Base-by-base conservation (phyloP, 208 protist species). In the Leishmania lainsoni region DNA sequence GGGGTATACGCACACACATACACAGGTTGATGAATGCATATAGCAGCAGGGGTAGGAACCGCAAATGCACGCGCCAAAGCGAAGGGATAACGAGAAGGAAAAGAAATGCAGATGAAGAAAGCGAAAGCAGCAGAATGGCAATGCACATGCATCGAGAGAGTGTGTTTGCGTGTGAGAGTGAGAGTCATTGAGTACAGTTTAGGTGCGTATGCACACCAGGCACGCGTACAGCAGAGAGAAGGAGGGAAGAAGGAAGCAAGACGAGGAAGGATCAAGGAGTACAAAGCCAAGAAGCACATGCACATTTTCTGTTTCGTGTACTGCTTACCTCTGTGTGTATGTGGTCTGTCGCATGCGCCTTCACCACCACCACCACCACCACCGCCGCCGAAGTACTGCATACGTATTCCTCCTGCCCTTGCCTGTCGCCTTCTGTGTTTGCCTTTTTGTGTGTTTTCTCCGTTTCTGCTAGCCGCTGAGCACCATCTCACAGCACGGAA, bases 81-180 rank as follows among this genome's bases (percentile, higher is more conserved):
- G 51, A 45, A 14, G 49, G 29, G 17, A 17, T 3, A 79, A 81
- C 49, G 54, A 78, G 63, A 54, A 54, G 56, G 73, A 65, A 76
- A 5, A 35, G 48, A 20, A 10, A 66, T 35, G 73, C 17, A 52
- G 22, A 29, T 22, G 59, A 58, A 32, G 39, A 77, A 54, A 52
- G 80, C 69, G 78, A 79, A 81, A 68, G 20, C 59, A 14, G 26
- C 29, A 52, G 52, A 65, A 61, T 56, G 72, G 6, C 2, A 4
- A 72, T 26, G 20, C 39, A 2, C 66, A 72, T 22, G 2, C 65
- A 69, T 45, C 35, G 65, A 22, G 72, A 56, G 75, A 77, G 9
- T 49, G 61, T 6, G 22, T 35, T 39, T 39, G 52, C 71, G 42
- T 12, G 35, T 45, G 69, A 73, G 6, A 39, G 45, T 45, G 69